These are phyloP conservation scores for Spathaspora passalidarum DNA, from an alignment of 805 yeast species.

Conservation along the genomic window DNA sequence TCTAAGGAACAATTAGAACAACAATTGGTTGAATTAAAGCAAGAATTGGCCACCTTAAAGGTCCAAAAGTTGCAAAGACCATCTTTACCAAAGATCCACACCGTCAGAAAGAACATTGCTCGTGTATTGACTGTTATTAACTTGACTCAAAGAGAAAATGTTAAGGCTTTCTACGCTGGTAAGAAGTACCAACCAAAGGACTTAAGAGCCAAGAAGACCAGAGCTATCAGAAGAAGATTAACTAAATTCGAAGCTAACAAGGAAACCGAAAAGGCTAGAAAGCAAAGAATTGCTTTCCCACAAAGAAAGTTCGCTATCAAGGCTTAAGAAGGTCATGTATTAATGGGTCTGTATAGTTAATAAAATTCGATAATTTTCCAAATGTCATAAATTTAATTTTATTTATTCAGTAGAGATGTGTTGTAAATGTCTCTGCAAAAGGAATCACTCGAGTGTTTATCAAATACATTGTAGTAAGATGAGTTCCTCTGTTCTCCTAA, in stretches of 20 bases:
- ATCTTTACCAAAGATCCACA: constrained; percentile 92
- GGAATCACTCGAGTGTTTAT: too few species aligned
- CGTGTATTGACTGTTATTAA: constrained; percentile 95
- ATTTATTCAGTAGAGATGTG: neutral
- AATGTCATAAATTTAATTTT: too few species aligned
- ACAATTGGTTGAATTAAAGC: constrained; percentile 93
- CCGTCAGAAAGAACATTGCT: constrained; percentile 98
- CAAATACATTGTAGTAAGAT: too few species aligned
- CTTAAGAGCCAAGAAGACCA: constrained; percentile 99
- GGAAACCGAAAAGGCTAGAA: constrained; percentile 85
- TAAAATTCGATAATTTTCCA: neutral
- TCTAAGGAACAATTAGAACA: constrained; percentile 94
- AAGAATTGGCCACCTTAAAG: constrained; percentile 92
- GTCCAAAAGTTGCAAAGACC: constrained; percentile 93
- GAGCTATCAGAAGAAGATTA: constrained; percentile 98
- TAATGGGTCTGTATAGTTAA: constrained; percentile 4
- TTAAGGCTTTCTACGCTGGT: constrained; percentile 91
- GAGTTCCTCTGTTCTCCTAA: too few species aligned
- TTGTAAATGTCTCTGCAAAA: neutral
- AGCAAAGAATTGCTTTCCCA: constrained; percentile 95
- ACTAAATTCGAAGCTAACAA: constrained; percentile 80
- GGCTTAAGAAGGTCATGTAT: constrained; percentile 58
- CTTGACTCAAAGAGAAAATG: constrained; percentile 93
- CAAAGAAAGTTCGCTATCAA: constrained; percentile 97
- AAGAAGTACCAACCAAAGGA: constrained; percentile 97